These are phyloP conservation scores for Leccinum huronense DNA, from an alignment of 1,284 basidiomycete species.

Conservation along the genomic window DNA sequence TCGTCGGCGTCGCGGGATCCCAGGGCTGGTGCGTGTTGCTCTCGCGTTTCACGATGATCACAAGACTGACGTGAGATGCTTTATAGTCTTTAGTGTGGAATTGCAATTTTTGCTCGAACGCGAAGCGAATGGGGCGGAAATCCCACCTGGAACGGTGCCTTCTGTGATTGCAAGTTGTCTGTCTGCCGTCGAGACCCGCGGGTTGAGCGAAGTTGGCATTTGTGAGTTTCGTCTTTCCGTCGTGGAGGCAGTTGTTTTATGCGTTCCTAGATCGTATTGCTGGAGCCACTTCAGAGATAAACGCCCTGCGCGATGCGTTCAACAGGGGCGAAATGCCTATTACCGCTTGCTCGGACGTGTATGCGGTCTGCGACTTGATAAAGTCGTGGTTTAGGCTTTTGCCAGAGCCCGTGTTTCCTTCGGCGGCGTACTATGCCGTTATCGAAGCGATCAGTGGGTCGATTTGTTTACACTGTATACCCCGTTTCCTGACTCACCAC, in stretches of 20 bases:
- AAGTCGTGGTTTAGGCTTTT: conserved; percentile 82
- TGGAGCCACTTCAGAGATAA: conserved; percentile 71
- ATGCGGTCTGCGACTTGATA: conserved; percentile 76
- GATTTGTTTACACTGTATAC: not conserved
- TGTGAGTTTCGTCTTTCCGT: conserved; percentile 50
- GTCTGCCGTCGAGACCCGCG: conserved; percentile 67
- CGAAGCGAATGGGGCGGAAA: conserved; percentile 51
- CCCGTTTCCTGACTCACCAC: conserved; percentile 12
- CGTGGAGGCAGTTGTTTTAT: not conserved
- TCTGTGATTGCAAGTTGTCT: conserved; percentile 64
- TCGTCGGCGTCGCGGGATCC: conserved; percentile 50
- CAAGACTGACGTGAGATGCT: conserved; percentile 10
- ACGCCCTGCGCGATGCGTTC: conserved; percentile 65
- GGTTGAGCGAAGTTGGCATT: conserved; percentile 76
- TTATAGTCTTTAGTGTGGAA: conserved; percentile 73
- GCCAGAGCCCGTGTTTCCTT: conserved; percentile 74
- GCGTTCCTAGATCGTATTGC: conserved; percentile 66
- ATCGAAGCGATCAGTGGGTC: conserved; percentile 66
- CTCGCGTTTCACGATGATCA: not conserved
- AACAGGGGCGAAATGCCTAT: conserved; percentile 71
- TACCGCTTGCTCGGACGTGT: conserved; percentile 61
- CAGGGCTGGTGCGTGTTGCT: conserved; percentile 54
- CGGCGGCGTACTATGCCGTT: conserved; percentile 62
- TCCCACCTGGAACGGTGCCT: conserved; percentile 60
- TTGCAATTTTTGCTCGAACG: conserved; percentile 65